Evolutionary conservation across 108 stramenopile species (phyloP), one percentile per base, ranked within the genome.

Genomic region (Cylindrotheca closterium): DNA sequence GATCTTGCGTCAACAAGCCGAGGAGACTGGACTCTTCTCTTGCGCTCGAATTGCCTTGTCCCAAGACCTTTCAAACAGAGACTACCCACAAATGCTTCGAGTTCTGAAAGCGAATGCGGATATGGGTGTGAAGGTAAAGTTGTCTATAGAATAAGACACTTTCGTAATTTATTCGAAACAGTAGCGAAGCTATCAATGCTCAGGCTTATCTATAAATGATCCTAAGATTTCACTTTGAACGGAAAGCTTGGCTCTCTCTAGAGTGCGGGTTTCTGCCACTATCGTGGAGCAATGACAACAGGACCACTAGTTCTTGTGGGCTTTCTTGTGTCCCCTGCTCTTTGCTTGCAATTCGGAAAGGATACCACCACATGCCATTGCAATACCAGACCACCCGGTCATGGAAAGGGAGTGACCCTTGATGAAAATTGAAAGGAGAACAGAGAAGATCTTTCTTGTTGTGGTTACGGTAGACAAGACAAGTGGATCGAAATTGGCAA

Each of bases 361-460:
- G 46, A 98, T 93, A 49, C 95, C 95, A 26, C 76, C 69, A 55
- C 87, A 92, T 7, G 93, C 94, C 64, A 96, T 55, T 4, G 78
- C 75, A 51, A 98, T 91, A 45, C 93, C 94, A 56, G 82, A 77
- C 97, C 97, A 98, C 58, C 94, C 94, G 48, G 74, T 83, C 28
- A 78, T 27, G 22, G 81, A 90, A n/a, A 98, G 74, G 15, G 76
- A 65, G 68, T 98, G 94, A 26, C 94, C 95, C 65, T 95, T 91
- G 61, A 90, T 72, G 75, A 98, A 88, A 63, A 96, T 93, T 24
- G 88, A 90, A 51, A 98, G 68, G 24, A 99, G 66, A 23, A 99
- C 94, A 4, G 93, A 88, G 74, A 99, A 98, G 67, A 99, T 96
- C 83, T 99, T 99, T 49, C 99, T 79, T 19, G 97, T 98, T 5